phyloP scores from a whole-genome alignment of 2,329 filamentous ascomycete species.

The Claviceps cyperi region DNA sequence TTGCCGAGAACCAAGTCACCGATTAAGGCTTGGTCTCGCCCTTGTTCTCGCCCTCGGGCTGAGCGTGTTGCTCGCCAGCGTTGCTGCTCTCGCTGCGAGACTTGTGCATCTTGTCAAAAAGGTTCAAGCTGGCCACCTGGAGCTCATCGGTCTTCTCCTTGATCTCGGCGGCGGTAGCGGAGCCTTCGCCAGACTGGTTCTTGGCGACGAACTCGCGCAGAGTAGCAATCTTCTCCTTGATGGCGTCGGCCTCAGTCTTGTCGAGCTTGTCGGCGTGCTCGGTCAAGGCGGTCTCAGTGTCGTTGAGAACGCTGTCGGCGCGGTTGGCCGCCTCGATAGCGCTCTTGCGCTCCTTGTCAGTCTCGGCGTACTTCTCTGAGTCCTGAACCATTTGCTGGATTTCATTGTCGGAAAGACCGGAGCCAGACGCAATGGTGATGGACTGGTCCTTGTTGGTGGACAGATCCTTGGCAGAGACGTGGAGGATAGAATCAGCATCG shows the following conservation, averaged over 20 bases:
- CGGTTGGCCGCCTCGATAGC: conserved; percentile 95
- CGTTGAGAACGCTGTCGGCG: conserved; percentile 88
- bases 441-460: conserved; percentile 99
- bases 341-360: conserved; percentile 92
- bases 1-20: conserved; percentile 8
- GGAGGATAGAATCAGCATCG: conserved; percentile 93
- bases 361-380: conserved; percentile 89
- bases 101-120: conserved; percentile 99
- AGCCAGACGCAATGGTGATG: conserved; percentile 96
- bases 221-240: conserved; percentile 80
- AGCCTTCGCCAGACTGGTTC: conserved; percentile 85
- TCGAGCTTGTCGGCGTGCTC: conserved; percentile 93
- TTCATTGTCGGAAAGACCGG: conserved; percentile 85
- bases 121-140: conserved; percentile 84
- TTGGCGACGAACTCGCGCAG: conserved; percentile 86
- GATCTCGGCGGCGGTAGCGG: conserved; percentile 75
- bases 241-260: conserved; percentile 85
- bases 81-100: conserved; percentile 45
- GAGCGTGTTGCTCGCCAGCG: conserved; percentile 32
- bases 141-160: conserved; percentile 99
- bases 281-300: conserved; percentile 96
- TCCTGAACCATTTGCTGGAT: conserved; percentile 97
- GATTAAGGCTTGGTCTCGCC: conserved; percentile 53
- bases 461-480: conserved; percentile 98
- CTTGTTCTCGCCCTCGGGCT: conserved; percentile 62